These are phyloP conservation scores for Furcasterigmium furcatum DNA, from an alignment of 2,329 filamentous ascomycete species.

Conservation along the genomic window DNA sequence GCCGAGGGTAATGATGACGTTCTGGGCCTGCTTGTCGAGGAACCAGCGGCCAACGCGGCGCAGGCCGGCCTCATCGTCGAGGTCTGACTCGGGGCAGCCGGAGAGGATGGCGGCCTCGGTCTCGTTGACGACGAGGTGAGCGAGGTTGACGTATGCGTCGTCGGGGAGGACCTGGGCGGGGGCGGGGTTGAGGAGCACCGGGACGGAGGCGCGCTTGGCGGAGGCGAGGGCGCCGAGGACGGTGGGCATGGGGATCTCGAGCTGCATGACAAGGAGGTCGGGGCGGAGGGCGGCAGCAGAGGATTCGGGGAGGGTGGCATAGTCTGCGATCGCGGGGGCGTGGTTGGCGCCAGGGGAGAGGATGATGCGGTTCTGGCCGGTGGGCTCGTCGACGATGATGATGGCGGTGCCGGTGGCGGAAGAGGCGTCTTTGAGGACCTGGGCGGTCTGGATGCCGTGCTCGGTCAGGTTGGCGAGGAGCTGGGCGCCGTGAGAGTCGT, in stretches of 20 bases:
- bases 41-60: conserved; percentile 55
- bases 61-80: conserved; percentile 43
- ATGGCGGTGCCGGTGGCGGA: conserved; percentile 59
- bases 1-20: conserved; percentile 83
- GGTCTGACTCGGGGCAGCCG: conserved; percentile 44
- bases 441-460: conserved; percentile 60
- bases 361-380: conserved; percentile 75
- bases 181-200: conserved; percentile 82
- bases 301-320: conserved; percentile 22
- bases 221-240: conserved; percentile 58
- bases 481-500: conserved; percentile 60
- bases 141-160: conserved; percentile 63
- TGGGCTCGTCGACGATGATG: conserved; percentile 71
- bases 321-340: conserved; percentile 32
- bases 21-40: conserved; percentile 64
- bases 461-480: conserved; percentile 55
- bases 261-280: conserved; percentile 70
- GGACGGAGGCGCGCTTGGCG: conserved; percentile 43
- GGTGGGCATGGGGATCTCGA: conserved; percentile 69
- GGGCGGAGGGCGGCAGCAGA: conserved; percentile 31
- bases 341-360: conserved; percentile 71
- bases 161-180: conserved; percentile 68
- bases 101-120: conserved; percentile 78
- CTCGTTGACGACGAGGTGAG: conserved; percentile 86
- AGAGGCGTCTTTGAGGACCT: conserved; percentile 40